These are phyloP conservation scores for Alloteropsis semialata DNA, from an alignment of 176 grass and related monocot genomes.

Conservation along the genomic window DNA sequence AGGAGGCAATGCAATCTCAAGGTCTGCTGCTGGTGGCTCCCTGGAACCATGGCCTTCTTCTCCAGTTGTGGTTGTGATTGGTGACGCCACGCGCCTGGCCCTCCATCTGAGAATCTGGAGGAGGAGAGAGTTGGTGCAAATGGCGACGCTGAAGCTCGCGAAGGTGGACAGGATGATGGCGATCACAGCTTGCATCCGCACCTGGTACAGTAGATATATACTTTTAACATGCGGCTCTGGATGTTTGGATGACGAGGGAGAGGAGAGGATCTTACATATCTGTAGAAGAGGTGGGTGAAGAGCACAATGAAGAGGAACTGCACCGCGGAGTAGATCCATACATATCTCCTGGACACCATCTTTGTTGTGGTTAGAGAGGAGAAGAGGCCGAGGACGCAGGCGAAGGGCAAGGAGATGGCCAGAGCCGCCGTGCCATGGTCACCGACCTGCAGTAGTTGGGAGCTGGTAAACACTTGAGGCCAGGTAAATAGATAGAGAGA, in stretches of 20 bases:
- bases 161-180: conserved; percentile 60
- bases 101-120: conserved; percentile 40
- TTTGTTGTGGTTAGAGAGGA: conserved; percentile 35
- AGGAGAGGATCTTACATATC: conserved; percentile 16
- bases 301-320: conserved; percentile 52
- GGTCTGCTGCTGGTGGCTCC: not conserved
- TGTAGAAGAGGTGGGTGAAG: conserved; percentile 58
- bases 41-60: not conserved
- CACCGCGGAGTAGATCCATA: conserved; percentile 43
- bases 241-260: not conserved
- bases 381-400: conserved; percentile 45
- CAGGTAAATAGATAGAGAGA: not conserved
- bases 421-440: conserved; percentile 43
- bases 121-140: conserved; percentile 36
- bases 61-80: too few relatives aligned
- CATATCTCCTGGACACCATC: conserved; percentile 34
- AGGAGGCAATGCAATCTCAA: conserved; percentile 19
- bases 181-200: conserved; percentile 39
- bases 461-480: not conserved
- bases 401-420: conserved; percentile 42
- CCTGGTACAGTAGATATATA: not conserved
- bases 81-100: not conserved
- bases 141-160: conserved; percentile 42
- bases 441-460: not conserved
- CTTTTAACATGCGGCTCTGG: not conserved